A percentile compares a stretch with the other conserved stretches of the same genome.
phyloP scores from a whole-genome alignment of 2,329 filamentous ascomycete species.

The Botrytis elliptica region DNA sequence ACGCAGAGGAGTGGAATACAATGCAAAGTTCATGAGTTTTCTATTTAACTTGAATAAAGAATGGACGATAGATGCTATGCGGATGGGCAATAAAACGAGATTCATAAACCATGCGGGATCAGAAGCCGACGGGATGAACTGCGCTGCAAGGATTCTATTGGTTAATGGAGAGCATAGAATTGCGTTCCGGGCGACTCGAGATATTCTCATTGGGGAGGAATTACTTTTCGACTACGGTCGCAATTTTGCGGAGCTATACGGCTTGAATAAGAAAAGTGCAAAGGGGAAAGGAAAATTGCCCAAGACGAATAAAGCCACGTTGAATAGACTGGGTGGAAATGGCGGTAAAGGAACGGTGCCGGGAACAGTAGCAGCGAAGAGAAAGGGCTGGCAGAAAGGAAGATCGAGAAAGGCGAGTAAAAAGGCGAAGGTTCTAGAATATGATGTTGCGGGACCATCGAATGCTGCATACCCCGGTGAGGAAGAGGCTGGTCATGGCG shows the following conservation, averaged over 20 bases:
- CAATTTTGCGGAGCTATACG: conserved; percentile 56
- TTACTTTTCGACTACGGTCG: conserved; percentile 80
- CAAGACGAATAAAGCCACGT: conserved; percentile 28
- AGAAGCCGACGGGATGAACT: conserved; percentile 60
- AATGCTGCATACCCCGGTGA: not conserved
- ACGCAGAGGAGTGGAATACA: conserved; percentile 39
- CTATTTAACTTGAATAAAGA: conserved; percentile 53
- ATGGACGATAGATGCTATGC: conserved; percentile 65
- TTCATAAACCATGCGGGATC: conserved; percentile 77
- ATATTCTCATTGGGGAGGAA: conserved; percentile 71
- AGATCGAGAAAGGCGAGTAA: conserved; percentile 24
- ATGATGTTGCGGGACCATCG: not conserved
- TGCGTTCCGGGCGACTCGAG: conserved; percentile 65
- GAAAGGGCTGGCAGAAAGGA: conserved; percentile 16
- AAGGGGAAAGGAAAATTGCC: conserved; percentile 12
- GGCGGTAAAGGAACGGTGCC: conserved; percentile 15
- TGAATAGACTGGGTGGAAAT: conserved; percentile 29
- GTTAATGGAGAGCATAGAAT: conserved; percentile 77
- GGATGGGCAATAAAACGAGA: conserved; percentile 75
- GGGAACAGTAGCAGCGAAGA: conserved; percentile 3
- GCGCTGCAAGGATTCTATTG: conserved; percentile 65
- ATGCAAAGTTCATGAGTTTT: conserved; percentile 44
- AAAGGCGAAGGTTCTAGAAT: conserved; percentile 8
- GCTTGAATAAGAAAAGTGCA: conserved; percentile 49
- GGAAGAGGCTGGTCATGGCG: not conserved